Evolutionary conservation across 2,329 filamentous ascomycete genomes (phyloP).

Genomic region (Hawksworthiomyces lignivorus): DNA sequence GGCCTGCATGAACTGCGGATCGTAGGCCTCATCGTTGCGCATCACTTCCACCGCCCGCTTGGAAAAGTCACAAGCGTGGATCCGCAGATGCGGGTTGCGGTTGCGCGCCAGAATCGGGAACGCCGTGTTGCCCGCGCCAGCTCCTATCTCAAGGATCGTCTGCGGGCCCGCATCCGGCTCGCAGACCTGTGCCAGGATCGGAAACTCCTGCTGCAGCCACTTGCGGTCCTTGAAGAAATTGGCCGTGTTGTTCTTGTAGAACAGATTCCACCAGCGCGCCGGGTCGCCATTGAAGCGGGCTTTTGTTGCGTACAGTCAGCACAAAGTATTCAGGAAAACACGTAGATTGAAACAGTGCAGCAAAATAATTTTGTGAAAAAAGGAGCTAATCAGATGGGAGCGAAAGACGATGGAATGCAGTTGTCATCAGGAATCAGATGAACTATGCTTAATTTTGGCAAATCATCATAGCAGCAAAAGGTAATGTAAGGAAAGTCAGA

Average conservation of each 20-base stretch:
- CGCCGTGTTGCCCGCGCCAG: conserved; percentile 91
- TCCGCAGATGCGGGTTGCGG: conserved; percentile 69
- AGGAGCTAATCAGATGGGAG: conserved; percentile 57
- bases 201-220: conserved; percentile 95
- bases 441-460: conserved; percentile 59
- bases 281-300: conserved; percentile 82
- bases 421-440: conserved; percentile 63
- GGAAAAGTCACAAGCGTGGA: conserved; percentile 95
- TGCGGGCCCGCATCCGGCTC: conserved; percentile 59
- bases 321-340: neutral
- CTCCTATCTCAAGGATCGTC: conserved; percentile 81
- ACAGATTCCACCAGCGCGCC: conserved; percentile 95
- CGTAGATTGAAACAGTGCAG: conserved; percentile 10
- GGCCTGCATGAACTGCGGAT: conserved; percentile 61
- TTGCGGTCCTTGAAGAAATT: conserved; percentile 99
- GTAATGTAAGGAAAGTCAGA: conserved; percentile 1
- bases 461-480: conserved; percentile 31
- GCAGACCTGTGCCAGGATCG: conserved; percentile 71
- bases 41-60: conserved; percentile 94
- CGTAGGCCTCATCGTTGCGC: conserved; percentile 69
- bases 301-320: conserved; percentile 24
- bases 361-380: too few species aligned
- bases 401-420: conserved; percentile 57
- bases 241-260: conserved; percentile 94
- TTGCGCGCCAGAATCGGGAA: conserved; percentile 85